Base-by-base conservation (phyloP, 2,329 filamentous ascomycete species). In the Fusarium penzigii region DNA sequence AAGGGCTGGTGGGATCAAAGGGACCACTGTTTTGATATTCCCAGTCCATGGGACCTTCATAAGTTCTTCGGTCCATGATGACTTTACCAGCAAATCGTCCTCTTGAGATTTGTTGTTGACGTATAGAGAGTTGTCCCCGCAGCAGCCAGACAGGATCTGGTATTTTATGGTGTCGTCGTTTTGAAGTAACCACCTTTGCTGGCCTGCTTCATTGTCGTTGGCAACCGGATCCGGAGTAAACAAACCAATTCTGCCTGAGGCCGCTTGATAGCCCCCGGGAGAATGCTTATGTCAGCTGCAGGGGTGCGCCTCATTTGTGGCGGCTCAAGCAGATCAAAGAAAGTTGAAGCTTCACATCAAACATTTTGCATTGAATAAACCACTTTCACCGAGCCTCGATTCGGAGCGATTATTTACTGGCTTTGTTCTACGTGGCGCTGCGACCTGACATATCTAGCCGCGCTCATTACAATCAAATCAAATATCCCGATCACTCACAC, bases 41-140 rank as follows among this genome's bases (percentile, higher is more conserved):
- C 81, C 82, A 87, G 62, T 87, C 84, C 84, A 87, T 87, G 57
- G 75, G 83, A 55, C 81, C 75, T 69, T 86, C 83, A 57, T 75
- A 79, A 2, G 79, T 83, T 62, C 84, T 75, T 59, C 76, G 75
- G 48, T 82, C 76, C 77, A 82, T 84, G 60, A 48, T 57, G 49
- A 46, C 40, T 46, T 46, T 20, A 42, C 46, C 25, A 51, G 48
- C 43, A 51, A 49, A 20, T 40, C 2, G 44, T n/a, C 40, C 48
- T 48, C 51, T 42, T 52, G 56, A 55, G 39, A 39, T 29, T 46
- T 55, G 55, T 44, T 25, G 4, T 25, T 25, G 20, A 25, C 20
- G 20, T 25, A 25, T n/a, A 7, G 20, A 25, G 20, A 25, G 20
- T 25, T 25, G 20, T 25, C 20, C 20, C 20, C 20, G 7, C 20